Percentiles rank a stretch among this genome's conserved stretches.
Evolutionary conservation across 106 monocot genomes (phyloP).

Genomic region (Hemerocallis citrina): DNA sequence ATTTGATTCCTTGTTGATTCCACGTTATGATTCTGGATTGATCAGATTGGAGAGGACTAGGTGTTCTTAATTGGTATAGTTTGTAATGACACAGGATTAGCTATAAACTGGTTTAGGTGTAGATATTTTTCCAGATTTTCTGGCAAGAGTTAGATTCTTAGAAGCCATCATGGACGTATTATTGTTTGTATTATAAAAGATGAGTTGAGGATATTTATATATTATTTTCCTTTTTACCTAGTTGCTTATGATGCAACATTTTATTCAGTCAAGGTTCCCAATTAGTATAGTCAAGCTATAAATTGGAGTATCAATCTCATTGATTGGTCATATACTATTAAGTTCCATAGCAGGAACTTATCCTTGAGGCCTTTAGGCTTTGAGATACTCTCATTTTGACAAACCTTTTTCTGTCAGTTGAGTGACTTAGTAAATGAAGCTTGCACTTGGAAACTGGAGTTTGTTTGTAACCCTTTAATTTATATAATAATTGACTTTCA

Average conservation of each 20-base stretch:
- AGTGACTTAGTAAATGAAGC: neutral
- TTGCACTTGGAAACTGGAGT: too few species aligned
- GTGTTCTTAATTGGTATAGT: neutral
- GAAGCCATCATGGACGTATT: slow-evolving; percentile 1
- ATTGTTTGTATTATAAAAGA: neutral
- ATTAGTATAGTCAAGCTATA: neutral
- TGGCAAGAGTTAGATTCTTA: neutral
- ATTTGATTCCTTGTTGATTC: neutral
- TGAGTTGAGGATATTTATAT: neutral
- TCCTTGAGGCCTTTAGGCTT: neutral
- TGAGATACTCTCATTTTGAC: neutral
- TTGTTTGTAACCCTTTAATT: too few species aligned
- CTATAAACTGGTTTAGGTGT: neutral
- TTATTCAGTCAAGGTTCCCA: neutral
- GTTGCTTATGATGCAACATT: neutral
- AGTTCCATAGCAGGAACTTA: neutral
- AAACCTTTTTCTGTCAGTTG: neutral
- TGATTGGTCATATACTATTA: too few species aligned
- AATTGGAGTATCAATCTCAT: neutral
- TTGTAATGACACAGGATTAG: neutral
- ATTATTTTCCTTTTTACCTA: neutral
- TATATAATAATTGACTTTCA: too few species aligned
- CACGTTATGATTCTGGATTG: neutral
- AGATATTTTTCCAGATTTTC: neutral
- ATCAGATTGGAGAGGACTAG: neutral